These are phyloP conservation scores for Aspergillus ellipticus DNA, from an alignment of 495 filamentous ascomycete species.

Conservation along the genomic window DNA sequence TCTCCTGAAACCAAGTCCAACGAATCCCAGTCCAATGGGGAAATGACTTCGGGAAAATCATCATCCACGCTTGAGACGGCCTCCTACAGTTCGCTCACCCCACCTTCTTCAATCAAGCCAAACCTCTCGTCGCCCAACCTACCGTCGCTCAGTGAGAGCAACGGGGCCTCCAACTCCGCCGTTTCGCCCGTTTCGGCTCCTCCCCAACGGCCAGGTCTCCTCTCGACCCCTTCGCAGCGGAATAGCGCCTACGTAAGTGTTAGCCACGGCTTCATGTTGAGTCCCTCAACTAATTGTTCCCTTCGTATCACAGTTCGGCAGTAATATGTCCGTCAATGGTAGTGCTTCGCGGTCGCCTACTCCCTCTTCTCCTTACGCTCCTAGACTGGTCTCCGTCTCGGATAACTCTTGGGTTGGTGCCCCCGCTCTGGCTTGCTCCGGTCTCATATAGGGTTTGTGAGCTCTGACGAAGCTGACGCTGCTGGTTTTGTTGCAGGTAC, in stretches of 20 bases:
- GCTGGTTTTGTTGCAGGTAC: slow-evolving; percentile 51
- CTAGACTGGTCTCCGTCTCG: slow-evolving; percentile 67
- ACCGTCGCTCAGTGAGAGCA: slow-evolving; percentile 48
- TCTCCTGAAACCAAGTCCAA: slow-evolving; percentile 53
- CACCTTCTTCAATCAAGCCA: slow-evolving; percentile 57
- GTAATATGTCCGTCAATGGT: slow-evolving; percentile 50
- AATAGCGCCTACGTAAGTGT: slow-evolving; percentile 47
- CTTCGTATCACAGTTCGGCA: slow-evolving; percentile 28
- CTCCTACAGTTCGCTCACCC: slow-evolving; percentile 52
- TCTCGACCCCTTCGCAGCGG: slow-evolving; percentile 43
- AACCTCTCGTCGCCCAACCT: slow-evolving; percentile 51
- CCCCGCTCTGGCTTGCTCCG: background rate
- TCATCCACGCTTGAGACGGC: slow-evolving; percentile 62
- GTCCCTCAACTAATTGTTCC: slow-evolving; percentile 2
- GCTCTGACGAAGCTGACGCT: background rate
- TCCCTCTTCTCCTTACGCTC: slow-evolving; percentile 71
- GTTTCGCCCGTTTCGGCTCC: slow-evolving; percentile 33
- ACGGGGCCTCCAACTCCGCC: slow-evolving; percentile 30
- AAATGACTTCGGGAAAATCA: slow-evolving; percentile 53
- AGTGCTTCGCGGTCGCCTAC: slow-evolving; percentile 47
- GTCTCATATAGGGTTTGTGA: background rate
- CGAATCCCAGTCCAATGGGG: slow-evolving; percentile 41
- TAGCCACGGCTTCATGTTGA: background rate
- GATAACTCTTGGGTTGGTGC: slow-evolving; percentile 75
- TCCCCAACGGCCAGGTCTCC: slow-evolving; percentile 43